Percentiles rank a stretch among this genome's conserved stretches.
These are phyloP conservation scores for Ramularia endophylla DNA, from an alignment of 2,329 filamentous ascomycete genomes.

Conservation along the genomic window DNA sequence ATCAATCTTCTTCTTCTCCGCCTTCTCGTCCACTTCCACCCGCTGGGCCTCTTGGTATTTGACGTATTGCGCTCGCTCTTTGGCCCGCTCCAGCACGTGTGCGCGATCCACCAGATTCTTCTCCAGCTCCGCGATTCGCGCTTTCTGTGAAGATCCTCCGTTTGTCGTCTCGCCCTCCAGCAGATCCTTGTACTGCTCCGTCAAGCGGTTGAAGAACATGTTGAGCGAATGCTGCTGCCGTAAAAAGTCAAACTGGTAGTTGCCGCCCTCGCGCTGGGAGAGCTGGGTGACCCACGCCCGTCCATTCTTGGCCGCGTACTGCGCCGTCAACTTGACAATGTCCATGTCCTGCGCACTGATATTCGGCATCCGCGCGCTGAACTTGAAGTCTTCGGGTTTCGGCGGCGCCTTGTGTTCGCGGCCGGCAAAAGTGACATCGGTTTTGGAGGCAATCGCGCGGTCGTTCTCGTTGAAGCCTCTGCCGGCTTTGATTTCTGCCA, in stretches of 20 bases:
- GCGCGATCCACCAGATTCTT: constrained; percentile 73
- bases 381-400: constrained; percentile 74
- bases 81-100: constrained; percentile 71
- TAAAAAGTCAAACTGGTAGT: constrained; percentile 94
- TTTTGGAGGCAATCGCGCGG: constrained; percentile 13
- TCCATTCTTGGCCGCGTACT: constrained; percentile 90
- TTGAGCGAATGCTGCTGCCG: constrained; percentile 93
- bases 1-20: constrained; percentile 68
- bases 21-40: constrained; percentile 80
- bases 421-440: constrained; percentile 39
- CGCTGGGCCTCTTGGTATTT: constrained; percentile 81
- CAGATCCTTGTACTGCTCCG: constrained; percentile 88
- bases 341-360: constrained; percentile 91
- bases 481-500: constrained; percentile 78
- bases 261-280: constrained; percentile 80
- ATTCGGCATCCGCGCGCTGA: constrained; percentile 94
- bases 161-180: constrained; percentile 62
- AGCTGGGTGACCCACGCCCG: constrained; percentile 85
- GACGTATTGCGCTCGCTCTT: constrained; percentile 78
- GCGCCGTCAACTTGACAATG: constrained; percentile 67
- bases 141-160: constrained; percentile 64
- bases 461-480: constrained; percentile 64
- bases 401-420: constrained; percentile 74
- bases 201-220: constrained; percentile 86
- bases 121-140: constrained; percentile 66